A percentile compares a stretch with the other conserved stretches of the same genome.
Conservation (phyloP, 805 yeast species). For the Candida sithepensis region DNA sequence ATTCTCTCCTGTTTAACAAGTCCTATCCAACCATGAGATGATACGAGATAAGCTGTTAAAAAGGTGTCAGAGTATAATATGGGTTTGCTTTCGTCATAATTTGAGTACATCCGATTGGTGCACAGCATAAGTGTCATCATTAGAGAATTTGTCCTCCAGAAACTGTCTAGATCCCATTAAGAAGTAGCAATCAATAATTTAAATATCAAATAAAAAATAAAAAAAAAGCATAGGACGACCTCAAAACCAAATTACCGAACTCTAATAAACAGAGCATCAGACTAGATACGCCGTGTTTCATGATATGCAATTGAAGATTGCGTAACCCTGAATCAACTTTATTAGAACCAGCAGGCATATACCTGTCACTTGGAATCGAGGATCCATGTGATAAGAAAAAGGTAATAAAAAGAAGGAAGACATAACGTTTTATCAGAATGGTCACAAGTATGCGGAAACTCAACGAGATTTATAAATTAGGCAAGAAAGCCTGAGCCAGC, state of each 20-base stretch:
- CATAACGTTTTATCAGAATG: too few species aligned
- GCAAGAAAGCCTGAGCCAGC: too few species aligned
- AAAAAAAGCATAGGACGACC: background rate
- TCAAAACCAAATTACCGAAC: too few species aligned
- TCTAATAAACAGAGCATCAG: constrained; percentile 3
- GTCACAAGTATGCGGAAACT: background rate
- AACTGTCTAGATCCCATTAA: background rate
- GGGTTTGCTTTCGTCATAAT: constrained; percentile 30
- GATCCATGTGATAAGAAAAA: background rate
- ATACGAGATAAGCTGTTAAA: background rate
- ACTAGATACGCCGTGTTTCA: constrained; percentile 7
- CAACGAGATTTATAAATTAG: background rate
- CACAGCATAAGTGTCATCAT: constrained; percentile 36
- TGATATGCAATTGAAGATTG: background rate
- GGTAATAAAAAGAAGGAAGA: background rate
- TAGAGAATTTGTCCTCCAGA: constrained; percentile 2
- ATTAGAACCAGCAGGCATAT: background rate
- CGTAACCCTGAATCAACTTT: background rate
- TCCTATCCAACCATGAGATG: background rate
- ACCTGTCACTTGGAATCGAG: too few species aligned
- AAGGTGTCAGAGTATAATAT: constrained; percentile 3
- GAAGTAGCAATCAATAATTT: too few species aligned
- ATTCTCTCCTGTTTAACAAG: background rate
- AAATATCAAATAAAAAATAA: too few species aligned
- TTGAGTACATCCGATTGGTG: constrained; percentile 36